These are phyloP conservation scores for Silene conica DNA, from an alignment of 148 eudicot species.

Conservation along the genomic window DNA sequence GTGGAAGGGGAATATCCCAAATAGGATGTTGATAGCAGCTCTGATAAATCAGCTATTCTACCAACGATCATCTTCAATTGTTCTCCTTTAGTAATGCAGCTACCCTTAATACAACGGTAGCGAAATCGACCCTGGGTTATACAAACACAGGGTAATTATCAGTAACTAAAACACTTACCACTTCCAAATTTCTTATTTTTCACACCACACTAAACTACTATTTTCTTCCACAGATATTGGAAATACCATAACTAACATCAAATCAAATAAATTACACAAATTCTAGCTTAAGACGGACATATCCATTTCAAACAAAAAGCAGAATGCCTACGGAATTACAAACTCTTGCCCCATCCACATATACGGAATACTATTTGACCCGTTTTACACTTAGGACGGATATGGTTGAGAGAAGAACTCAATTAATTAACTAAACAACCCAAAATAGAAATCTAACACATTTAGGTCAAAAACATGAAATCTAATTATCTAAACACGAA, in stretches of 20 bases:
- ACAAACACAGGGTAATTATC: conserved; percentile 25
- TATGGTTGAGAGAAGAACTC: too few species aligned
- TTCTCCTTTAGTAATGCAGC: conserved; percentile 24
- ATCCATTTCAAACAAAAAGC: too few species aligned
- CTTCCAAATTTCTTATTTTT: background rate
- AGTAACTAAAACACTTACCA: conserved; percentile 13
- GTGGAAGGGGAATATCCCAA: conserved; percentile 5
- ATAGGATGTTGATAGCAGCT: conserved; percentile 23
- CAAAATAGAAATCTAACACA: too few species aligned
- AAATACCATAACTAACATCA: background rate
- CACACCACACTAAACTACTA: background rate
- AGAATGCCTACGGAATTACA: too few species aligned
- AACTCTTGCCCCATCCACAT: too few species aligned
- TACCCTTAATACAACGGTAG: background rate
- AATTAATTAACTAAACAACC: background rate
- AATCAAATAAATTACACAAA: background rate
- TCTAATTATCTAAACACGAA: background rate
- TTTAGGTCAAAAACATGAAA: background rate
- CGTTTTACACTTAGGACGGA: too few species aligned
- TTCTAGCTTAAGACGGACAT: too few species aligned
- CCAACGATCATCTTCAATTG: conserved; percentile 22
- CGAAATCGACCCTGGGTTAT: conserved; percentile 23
- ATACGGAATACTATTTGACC: too few species aligned
- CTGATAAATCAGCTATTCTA: conserved; percentile 18
- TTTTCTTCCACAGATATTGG: background rate